A percentile compares a stretch with the other conserved stretches of the same genome.
Conservation (phyloP, 345 rosid species). For the Eucalyptus pauciflora region DNA sequence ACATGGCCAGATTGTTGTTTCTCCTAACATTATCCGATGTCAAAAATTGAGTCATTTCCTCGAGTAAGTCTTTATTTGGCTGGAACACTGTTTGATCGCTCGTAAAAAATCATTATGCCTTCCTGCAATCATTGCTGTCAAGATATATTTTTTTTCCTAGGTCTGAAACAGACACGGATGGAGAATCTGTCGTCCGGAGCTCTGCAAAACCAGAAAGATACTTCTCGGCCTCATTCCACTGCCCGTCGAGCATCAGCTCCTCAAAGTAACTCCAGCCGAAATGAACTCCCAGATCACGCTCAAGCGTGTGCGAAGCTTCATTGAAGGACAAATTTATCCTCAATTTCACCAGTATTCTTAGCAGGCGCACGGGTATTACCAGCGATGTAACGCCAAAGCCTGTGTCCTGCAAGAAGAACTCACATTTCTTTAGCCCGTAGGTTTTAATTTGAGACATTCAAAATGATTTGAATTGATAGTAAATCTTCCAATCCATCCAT, state of each 20-base stretch:
- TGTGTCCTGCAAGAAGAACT: neutral
- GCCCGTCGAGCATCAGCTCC: conserved; percentile 9
- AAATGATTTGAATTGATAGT: neutral
- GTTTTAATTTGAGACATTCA: neutral
- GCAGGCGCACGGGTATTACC: neutral
- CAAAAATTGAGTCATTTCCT: conserved; percentile 11
- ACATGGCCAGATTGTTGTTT: neutral
- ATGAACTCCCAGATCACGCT: conserved; percentile 14
- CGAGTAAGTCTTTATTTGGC: conserved; percentile 5
- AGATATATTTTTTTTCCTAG: conserved; percentile 28
- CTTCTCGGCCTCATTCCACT: conserved; percentile 47
- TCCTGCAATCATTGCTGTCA: conserved; percentile 5
- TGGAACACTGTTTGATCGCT: conserved; percentile 26
- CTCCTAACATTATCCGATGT: conserved; percentile 20
- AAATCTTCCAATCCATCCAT: neutral
- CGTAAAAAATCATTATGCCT: conserved; percentile 22
- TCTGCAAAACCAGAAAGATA: conserved; percentile 49
- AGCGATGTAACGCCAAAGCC: neutral
- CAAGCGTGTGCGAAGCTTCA: conserved; percentile 2
- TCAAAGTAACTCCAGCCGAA: conserved; percentile 23
- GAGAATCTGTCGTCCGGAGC: conserved; percentile 33
- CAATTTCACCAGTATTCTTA: neutral
- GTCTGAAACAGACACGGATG: conserved; percentile 39
- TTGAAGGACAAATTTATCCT: neutral
- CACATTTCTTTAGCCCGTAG: neutral